A percentile compares a stretch with the other conserved stretches of the same genome.
Conservation (phyloP, 495 filamentous ascomycete genomes). For the Trichoderma reesei region DNA sequence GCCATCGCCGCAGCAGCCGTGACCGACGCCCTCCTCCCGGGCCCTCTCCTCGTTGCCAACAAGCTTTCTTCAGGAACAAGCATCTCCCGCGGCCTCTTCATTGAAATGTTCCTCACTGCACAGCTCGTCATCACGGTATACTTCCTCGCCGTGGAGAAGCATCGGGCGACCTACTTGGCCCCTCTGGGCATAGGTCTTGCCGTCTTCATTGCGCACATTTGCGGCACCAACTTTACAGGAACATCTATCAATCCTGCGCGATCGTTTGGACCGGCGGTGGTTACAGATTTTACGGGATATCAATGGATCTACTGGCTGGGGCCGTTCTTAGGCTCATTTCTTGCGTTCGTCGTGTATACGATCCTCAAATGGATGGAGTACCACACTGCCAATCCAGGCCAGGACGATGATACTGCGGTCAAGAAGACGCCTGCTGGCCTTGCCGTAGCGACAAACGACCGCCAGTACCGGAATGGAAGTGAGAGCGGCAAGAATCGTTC, state of each 20-base stretch:
- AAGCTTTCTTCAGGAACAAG: constrained; percentile 32
- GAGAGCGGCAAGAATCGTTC: neutral
- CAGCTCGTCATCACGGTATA: constrained; percentile 47
- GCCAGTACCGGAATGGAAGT: neutral
- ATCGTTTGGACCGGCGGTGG: constrained; percentile 59
- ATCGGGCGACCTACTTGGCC: constrained; percentile 42
- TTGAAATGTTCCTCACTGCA: constrained; percentile 45
- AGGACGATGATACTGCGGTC: neutral
- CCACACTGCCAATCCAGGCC: constrained; percentile 47
- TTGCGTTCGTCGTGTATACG: constrained; percentile 50
- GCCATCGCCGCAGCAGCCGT: constrained; percentile 38
- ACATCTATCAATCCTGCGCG: constrained; percentile 65
- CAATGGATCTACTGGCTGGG: constrained; percentile 53
- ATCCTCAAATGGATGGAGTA: constrained; percentile 51
- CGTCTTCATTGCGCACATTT: constrained; percentile 43
- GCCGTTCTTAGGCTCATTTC: constrained; percentile 30
- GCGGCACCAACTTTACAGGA: constrained; percentile 61
- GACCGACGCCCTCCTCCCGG: constrained; percentile 36
- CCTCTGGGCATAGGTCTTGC: constrained; percentile 45
- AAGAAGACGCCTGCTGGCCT: neutral
- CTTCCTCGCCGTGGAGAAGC: constrained; percentile 49
- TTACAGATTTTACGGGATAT: constrained; percentile 50
- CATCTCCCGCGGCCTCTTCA: constrained; percentile 40
- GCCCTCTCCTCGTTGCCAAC: constrained; percentile 35
- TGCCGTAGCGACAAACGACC: neutral